Percentiles rank a stretch among this genome's conserved stretches.
Conservation (phyloP, 2,329 filamentous ascomycete genomes). For the Aspergillus caelatus region DNA sequence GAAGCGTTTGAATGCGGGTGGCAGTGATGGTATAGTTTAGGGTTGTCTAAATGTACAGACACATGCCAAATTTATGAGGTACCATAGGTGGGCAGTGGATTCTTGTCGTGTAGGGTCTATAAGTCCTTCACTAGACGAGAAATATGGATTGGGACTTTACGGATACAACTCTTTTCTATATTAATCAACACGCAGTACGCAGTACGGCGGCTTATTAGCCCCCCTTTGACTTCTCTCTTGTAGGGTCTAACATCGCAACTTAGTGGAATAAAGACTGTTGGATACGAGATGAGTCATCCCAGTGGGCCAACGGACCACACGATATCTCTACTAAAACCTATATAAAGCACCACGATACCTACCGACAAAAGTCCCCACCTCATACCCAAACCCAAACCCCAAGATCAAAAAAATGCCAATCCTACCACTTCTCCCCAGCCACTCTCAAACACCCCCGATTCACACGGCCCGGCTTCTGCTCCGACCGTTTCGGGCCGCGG, state of each 20-base stretch:
- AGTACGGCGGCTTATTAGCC: background rate
- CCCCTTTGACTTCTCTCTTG: too few species aligned
- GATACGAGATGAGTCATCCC: background rate
- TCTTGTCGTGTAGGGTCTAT: background rate
- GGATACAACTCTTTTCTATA: too few species aligned
- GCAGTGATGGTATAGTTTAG: background rate
- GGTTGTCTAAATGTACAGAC: rapidly evolving
- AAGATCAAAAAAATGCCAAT: background rate
- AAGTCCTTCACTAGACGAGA: background rate
- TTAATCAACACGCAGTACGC: background rate
- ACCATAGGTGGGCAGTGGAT: background rate
- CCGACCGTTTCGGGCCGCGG: background rate
- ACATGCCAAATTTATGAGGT: background rate
- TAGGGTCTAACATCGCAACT: too few species aligned
- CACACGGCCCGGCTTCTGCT: background rate
- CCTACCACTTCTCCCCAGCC: background rate
- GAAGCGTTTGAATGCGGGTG: too few species aligned
- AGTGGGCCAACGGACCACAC: background rate
- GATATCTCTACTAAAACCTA: too few species aligned
- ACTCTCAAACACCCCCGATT: background rate
- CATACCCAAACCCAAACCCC: background rate
- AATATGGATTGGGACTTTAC: background rate
- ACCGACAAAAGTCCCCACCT: background rate
- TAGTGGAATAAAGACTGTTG: background rate
- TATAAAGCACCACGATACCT: background rate